Conservation (phyloP, 2,329 filamentous ascomycete genomes). For the Curvularia hawaiiensis region DNA sequence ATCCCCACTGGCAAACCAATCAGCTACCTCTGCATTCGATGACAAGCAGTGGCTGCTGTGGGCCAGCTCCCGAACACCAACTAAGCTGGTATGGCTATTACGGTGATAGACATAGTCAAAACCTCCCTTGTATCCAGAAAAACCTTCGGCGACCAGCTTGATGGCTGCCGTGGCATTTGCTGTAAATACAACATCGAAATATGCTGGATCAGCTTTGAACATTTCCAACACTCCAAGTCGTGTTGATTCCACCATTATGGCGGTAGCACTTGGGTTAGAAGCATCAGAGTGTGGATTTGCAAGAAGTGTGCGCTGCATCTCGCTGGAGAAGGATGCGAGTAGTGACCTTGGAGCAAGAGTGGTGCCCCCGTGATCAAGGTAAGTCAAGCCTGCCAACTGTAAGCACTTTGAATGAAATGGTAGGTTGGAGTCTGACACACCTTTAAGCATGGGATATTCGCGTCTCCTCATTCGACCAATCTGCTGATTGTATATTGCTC, state of each 20-base stretch:
- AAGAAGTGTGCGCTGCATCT: constrained; percentile 64
- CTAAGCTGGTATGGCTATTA: constrained; percentile 83
- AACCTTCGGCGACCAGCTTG: constrained; percentile 80
- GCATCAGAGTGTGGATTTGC: constrained; percentile 71
- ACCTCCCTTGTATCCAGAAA: constrained; percentile 66
- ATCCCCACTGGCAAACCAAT: constrained; percentile 60
- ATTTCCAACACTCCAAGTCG: constrained; percentile 62
- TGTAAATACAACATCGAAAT: constrained; percentile 91
- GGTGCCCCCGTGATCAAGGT: constrained; percentile 60
- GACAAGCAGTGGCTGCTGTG: constrained; percentile 66
- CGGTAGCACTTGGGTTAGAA: constrained; percentile 63
- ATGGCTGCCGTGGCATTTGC: constrained; percentile 89
- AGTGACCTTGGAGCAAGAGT: constrained; percentile 58
- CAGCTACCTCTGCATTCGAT: constrained; percentile 64
- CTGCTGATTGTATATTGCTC: constrained; percentile 19
- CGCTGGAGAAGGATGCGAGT: constrained; percentile 60
- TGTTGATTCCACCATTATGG: constrained; percentile 60
- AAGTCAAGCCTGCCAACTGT: constrained; percentile 15
- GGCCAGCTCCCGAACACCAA: constrained; percentile 77
- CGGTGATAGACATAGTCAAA: constrained; percentile 84
- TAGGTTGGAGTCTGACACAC: constrained; percentile 6
- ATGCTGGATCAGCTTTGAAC: constrained; percentile 77
- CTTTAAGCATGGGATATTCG: constrained; percentile 37
- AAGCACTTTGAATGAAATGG: background rate
- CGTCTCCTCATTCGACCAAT: constrained; percentile 20